A percentile compares a stretch with the other conserved stretches of the same genome.
Evolutionary conservation across 768 basidiomycete species (phyloP).

Genomic region (Leccinum arenicola): DNA sequence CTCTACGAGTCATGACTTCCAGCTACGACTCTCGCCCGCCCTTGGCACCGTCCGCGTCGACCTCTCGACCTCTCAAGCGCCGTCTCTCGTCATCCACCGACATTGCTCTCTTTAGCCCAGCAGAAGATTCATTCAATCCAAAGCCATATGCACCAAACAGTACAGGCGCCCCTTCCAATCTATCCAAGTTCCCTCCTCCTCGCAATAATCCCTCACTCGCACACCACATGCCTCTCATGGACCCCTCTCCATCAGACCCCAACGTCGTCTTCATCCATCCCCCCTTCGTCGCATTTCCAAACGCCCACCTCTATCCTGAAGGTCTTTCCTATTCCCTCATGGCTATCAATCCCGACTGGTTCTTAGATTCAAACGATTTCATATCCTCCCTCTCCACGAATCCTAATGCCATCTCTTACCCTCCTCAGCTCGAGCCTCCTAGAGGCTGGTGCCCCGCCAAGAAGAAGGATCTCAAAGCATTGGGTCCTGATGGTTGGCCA

Average conservation of each 20-base stretch:
- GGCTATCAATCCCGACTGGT: slow-evolving; percentile 80
- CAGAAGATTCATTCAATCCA: slow-evolving; percentile 63
- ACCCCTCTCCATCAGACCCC: slow-evolving; percentile 66
- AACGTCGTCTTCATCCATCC: slow-evolving; percentile 69
- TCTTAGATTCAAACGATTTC: slow-evolving; percentile 69
- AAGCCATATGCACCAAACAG: slow-evolving; percentile 54
- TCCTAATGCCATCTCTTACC: slow-evolving; percentile 62
- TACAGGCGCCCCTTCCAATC: slow-evolving; percentile 13
- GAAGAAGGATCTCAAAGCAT: slow-evolving; percentile 73
- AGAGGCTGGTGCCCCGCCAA: slow-evolving; percentile 86
- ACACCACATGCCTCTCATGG: slow-evolving; percentile 54
- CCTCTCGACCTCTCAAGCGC: slow-evolving; percentile 45
- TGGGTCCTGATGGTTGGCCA: slow-evolving; percentile 69
- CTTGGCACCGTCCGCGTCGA: slow-evolving; percentile 20
- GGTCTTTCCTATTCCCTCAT: slow-evolving; percentile 70
- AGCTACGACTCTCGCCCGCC: slow-evolving; percentile 2
- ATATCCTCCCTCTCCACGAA: slow-evolving; percentile 42
- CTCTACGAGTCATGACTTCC: not conserved
- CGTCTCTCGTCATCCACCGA: slow-evolving; percentile 45
- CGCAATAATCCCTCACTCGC: slow-evolving; percentile 36
- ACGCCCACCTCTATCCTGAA: slow-evolving; percentile 56
- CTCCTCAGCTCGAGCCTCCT: slow-evolving; percentile 75
- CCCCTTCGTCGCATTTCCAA: slow-evolving; percentile 67
- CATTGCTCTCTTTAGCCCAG: slow-evolving; percentile 59
- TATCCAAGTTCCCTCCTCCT: slow-evolving; percentile 28